A percentile compares a stretch with the other conserved stretches of the same genome.
phyloP scores from a whole-genome alignment of 192 early-diverging fungal species.

The Mortierella hygrophila region DNA sequence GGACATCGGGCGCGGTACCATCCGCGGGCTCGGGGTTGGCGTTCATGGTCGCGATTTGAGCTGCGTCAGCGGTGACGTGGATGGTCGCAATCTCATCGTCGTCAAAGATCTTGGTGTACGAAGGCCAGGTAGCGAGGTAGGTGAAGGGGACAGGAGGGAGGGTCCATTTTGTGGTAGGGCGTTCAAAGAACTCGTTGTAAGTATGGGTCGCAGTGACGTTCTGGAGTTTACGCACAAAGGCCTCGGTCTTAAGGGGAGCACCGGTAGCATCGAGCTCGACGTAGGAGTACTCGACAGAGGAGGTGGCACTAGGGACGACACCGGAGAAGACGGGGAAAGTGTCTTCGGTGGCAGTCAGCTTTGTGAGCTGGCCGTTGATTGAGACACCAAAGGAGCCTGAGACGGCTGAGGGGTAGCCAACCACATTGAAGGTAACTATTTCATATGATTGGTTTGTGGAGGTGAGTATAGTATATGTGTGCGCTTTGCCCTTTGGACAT shows the following conservation, averaged over 20 bases:
- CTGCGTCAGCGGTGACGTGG: slow-evolving; percentile 36
- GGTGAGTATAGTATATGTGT: neutral
- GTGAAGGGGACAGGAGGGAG: slow-evolving; percentile 58
- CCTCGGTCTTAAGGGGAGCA: slow-evolving; percentile 19
- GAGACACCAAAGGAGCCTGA: slow-evolving; percentile 30
- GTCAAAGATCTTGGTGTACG: slow-evolving; percentile 44
- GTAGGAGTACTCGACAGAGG: slow-evolving; percentile 17
- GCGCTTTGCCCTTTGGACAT: neutral
- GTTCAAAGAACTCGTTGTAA: slow-evolving; percentile 63
- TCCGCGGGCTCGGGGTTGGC: slow-evolving; percentile 38
- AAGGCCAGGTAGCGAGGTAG: slow-evolving; percentile 40
- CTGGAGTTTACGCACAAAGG: slow-evolving; percentile 21
- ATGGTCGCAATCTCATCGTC: slow-evolving; percentile 55
- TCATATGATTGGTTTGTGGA: neutral
- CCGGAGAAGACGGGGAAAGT: slow-evolving; percentile 37
- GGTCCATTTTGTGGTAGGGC: slow-evolving; percentile 50
- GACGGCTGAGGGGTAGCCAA: slow-evolving; percentile 23
- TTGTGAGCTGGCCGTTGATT: slow-evolving; percentile 27
- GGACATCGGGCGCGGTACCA: slow-evolving; percentile 2
- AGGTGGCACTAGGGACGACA: slow-evolving; percentile 12
- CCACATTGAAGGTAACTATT: slow-evolving; percentile 36
- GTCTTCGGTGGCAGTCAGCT: slow-evolving; percentile 10
- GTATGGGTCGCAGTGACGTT: slow-evolving; percentile 22
- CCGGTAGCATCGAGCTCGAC: slow-evolving; percentile 28
- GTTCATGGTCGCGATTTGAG: slow-evolving; percentile 32